Base-by-base conservation (phyloP, 2,329 filamentous ascomycete genomes). In the Fusarium sp. region DNA sequence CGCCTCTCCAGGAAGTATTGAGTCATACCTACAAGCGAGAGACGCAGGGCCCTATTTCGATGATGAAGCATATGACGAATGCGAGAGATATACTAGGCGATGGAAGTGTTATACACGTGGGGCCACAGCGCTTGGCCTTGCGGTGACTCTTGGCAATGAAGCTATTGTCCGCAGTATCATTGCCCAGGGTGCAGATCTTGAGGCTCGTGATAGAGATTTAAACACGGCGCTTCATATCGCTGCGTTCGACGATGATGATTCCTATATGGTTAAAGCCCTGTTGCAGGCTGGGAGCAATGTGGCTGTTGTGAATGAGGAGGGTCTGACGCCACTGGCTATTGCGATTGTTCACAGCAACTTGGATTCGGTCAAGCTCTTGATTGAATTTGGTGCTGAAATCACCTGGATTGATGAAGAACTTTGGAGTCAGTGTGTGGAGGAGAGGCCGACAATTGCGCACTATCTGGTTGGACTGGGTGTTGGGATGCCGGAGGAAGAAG, bases 21-120 rank as follows among this genome's bases (percentile, higher is more conserved):
- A 62, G 2, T 63, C 59, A 11, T 63, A 62, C 4, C 27, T 32
- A 5, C 59, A 62, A 41, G 59, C 41, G 23, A 32, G 14, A 1
- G 41, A 62, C 13, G 46, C 59, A 18, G 46, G 56, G 46, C 46
- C 57, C 0, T 62, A 55, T 7, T 9, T 46, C 0, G 46, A 62
- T 7, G 40, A 46, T 12, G 21, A 55, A 10, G 41, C 21, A 6
- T 62, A 62, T 9, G 41, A 55, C 18, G 57, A 63, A 10, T 48
- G 49, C 7, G 62, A 64, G 5, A 42, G 18, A 7, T 8, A 27
- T 4, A 28, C 47, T 3, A 28, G 43, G 18, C 55, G 59, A 20
- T 68, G 65, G 65, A 5, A 2, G 0, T 46, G 45, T 2, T 68
- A 50, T 8, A 55, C 28, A 0, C 11, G 8, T 1, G 64, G 45